Base-by-base conservation (phyloP, 169 alveolate species). In the Theileria parva region DNA sequence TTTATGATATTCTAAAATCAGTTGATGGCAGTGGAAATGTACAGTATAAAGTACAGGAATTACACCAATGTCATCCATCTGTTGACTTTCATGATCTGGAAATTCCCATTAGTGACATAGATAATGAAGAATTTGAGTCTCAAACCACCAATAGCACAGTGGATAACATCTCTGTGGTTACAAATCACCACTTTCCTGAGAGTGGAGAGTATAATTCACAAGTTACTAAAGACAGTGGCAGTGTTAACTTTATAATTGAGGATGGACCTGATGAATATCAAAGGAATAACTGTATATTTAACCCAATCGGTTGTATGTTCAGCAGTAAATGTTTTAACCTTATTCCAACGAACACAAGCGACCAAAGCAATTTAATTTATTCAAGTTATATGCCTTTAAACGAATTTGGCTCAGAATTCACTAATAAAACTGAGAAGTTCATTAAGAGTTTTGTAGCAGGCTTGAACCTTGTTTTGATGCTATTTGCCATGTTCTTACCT, bases 401-500 rank as follows among this genome's bases (percentile, higher is more conserved):
- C 12, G 57, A 69, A 12, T 32, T 25, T 30, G 85, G 13, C 1
- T 3, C 28, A 70, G 32, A 23, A 21, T 30, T 74, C 30, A n/a
- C 27, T 44, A 25, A 50, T 12, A 37, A 23, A 59, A 57, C 39
- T 13, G 78, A 59, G 12, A 65, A 30, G 48, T 83, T 85, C 39
- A 55, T 76, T 53, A 73, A 74, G 15, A 70, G 74, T 2, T 28
- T 83, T 23, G 61, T 67, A 21, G 77, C 80, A 25, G 21, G 28
- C 34, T 44, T 83, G 12, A 21, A 64, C 44, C 74, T 83, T 28
- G 79, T 53, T 12, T 7, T 51, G 28, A 83, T 83, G 89, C 59
- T 83, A 8, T 5, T 83, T 8, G 65, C 89, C 3, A 34, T 83
- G 68, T 65, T 68, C 1, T 59, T 65, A 3, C 89, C 89, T 6